Evolutionary conservation across 2,329 filamentous ascomycete genomes (phyloP).

Genomic region (Aspergillus pseudotamarii): DNA sequence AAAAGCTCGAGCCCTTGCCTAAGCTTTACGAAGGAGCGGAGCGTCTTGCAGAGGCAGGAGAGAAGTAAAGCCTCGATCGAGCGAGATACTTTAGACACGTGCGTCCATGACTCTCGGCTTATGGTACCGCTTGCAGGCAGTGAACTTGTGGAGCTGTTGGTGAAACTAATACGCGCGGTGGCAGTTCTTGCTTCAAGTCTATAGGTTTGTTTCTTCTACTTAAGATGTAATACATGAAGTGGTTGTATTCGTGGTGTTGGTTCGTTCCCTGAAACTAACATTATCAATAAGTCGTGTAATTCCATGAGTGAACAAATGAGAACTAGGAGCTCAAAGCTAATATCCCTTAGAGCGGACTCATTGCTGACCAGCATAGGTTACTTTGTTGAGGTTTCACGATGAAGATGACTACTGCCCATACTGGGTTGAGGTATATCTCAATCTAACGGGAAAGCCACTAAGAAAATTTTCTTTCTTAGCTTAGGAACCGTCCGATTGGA

Average conservation of each 20-base stretch:
- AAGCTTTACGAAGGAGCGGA: slow-evolving; percentile 37
- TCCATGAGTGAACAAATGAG: background rate
- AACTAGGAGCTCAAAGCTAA: background rate
- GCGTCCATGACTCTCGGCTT: background rate
- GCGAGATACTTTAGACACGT: background rate
- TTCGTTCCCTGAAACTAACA: background rate
- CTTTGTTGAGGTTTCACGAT: no score
- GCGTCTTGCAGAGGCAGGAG: slow-evolving; percentile 7
- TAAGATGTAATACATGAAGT: background rate
- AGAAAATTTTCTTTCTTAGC: no score
- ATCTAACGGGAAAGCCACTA: no score
- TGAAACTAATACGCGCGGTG: background rate
- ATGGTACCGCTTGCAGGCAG: background rate
- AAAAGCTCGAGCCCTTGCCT: slow-evolving; percentile 22
- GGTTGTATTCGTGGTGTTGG: background rate
- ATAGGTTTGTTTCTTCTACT: background rate
- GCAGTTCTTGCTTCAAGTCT: background rate
- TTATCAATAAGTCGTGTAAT: background rate
- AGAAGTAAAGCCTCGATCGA: background rate
- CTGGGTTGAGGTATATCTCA: no score
- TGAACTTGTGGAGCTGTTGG: background rate
- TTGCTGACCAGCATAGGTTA: no score
- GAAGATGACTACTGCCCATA: no score
- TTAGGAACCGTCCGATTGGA: no score
- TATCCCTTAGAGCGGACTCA: background rate